Evolutionary conservation across 192 early-diverging fungal genomes (phyloP).

Genomic region (Podila epicladia): DNA sequence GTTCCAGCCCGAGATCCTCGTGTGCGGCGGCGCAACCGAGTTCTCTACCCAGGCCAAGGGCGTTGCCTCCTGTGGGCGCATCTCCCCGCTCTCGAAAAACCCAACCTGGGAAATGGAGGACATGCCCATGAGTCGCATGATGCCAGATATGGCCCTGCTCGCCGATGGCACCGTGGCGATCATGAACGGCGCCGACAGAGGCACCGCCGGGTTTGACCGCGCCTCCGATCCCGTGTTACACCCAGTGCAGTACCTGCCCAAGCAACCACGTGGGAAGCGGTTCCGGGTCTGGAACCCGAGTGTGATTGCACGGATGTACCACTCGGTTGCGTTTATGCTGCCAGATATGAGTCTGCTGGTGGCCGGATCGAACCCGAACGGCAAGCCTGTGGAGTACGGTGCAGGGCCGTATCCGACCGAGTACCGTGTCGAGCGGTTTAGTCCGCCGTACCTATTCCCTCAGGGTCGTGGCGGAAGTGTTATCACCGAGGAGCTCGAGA

Average conservation of each 20-base stretch:
- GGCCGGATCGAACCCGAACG: constrained; percentile 54
- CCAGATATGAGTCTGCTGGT: constrained; percentile 46
- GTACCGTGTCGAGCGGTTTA: constrained; percentile 61
- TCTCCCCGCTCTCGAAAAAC: constrained; percentile 28
- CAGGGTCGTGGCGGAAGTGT: neutral
- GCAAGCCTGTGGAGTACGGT: constrained; percentile 23
- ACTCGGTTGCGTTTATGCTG: constrained; percentile 49
- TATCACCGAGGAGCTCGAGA: neutral
- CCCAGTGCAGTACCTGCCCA: constrained; percentile 47
- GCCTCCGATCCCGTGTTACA: constrained; percentile 42
- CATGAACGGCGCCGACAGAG: constrained; percentile 43
- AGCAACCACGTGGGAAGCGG: constrained; percentile 15
- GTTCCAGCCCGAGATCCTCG: constrained; percentile 47
- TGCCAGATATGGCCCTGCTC: constrained; percentile 50
- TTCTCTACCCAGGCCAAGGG: constrained; percentile 33
- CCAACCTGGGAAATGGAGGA: constrained; percentile 52
- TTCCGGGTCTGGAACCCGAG: constrained; percentile 49
- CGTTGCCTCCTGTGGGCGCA: constrained; percentile 52
- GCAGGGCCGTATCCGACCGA: constrained; percentile 55
- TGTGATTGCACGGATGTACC: constrained; percentile 55
- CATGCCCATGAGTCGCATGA: constrained; percentile 48
- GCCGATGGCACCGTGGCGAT: constrained; percentile 42
- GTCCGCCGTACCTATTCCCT: constrained; percentile 63
- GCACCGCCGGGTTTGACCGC: constrained; percentile 50
- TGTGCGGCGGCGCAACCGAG: constrained; percentile 48